phyloP scores from a whole-genome alignment of 495 filamentous ascomycete species.

The Glarea lozoyensis region DNA sequence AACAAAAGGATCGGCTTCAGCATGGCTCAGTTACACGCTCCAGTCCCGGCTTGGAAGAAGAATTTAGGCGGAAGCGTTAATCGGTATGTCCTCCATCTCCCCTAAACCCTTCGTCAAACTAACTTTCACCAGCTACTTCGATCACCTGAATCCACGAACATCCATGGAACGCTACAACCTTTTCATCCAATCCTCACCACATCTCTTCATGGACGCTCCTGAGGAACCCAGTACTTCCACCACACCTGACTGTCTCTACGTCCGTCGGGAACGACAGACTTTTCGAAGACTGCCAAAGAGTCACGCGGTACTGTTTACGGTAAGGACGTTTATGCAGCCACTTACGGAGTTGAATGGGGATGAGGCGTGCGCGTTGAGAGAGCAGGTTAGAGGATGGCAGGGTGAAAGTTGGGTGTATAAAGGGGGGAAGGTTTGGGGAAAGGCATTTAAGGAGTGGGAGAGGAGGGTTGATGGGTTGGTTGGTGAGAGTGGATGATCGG shows the following conservation, averaged over 20 bases:
- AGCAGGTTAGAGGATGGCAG: slow-evolving; percentile 43
- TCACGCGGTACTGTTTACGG: slow-evolving; percentile 42
- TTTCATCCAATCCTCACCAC: slow-evolving; percentile 40
- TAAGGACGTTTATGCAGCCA: slow-evolving; percentile 41
- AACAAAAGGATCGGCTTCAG: slow-evolving; percentile 45
- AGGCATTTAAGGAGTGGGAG: slow-evolving; percentile 33
- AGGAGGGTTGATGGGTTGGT: too few species aligned
- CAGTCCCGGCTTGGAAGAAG: slow-evolving; percentile 45
- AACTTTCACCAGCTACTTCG: slow-evolving; percentile 32
- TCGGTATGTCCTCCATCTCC: slow-evolving; percentile 31
- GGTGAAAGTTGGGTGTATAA: slow-evolving; percentile 44
- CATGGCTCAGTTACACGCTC: slow-evolving; percentile 40
- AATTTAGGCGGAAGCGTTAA: slow-evolving; percentile 41
- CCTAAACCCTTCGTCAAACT: background rate
- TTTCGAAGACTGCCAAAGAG: slow-evolving; percentile 42
- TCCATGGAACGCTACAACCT: slow-evolving; percentile 47
- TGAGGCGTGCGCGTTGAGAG: slow-evolving; percentile 35
- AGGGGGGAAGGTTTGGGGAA: slow-evolving; percentile 40
- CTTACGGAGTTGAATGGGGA: slow-evolving; percentile 23
- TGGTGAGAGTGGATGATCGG: too few species aligned
- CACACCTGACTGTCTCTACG: slow-evolving; percentile 32
- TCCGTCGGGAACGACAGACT: slow-evolving; percentile 47
- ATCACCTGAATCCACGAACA: slow-evolving; percentile 33
- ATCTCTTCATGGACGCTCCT: slow-evolving; percentile 33
- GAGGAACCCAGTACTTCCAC: slow-evolving; percentile 28